Conservation (phyloP, 352 stramenopile genomes). For the Phytopythium kandeliae region DNA sequence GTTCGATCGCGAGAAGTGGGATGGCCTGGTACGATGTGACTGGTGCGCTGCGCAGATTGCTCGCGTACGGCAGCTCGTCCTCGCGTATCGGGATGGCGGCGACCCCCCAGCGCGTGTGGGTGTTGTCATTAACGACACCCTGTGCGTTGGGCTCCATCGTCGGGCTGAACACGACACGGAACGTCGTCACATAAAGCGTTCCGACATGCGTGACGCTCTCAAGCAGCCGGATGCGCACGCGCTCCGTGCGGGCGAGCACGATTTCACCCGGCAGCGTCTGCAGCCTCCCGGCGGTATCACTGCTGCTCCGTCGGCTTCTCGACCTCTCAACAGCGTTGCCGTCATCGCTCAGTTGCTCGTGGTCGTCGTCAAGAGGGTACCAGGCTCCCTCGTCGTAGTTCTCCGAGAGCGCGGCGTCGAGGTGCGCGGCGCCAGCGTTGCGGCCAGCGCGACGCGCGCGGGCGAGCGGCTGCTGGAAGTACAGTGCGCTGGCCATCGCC, state of each 20-base stretch:
- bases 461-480: conserved; percentile 16
- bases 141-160: background rate
- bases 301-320: background rate
- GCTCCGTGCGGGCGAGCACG: conserved; percentile 53
- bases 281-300: conserved; percentile 18
- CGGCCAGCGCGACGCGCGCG: conserved; percentile 1
- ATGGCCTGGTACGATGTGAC: conserved; percentile 65
- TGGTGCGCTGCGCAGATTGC: conserved; percentile 30
- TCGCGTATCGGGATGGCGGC: conserved; percentile 17
- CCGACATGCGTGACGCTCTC: conserved; percentile 40
- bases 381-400: conserved; percentile 4
- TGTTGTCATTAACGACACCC: conserved; percentile 7
- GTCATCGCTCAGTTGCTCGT: conserved; percentile 6
- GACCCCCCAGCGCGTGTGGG: conserved; percentile 2
- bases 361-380: conserved; percentile 16
- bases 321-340: no score
- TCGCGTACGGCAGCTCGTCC: conserved; percentile 38
- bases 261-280: conserved; percentile 65
- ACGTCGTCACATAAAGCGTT: conserved; percentile 77
- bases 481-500: conserved; percentile 13
- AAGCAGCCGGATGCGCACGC: conserved; percentile 53
- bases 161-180: conserved; percentile 73
- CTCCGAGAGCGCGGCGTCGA: background rate
- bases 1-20: conserved; percentile 61
- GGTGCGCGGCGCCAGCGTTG: background rate